Percentiles rank a stretch among this genome's conserved stretches.
Evolutionary conservation across 2,329 filamentous ascomycete genomes (phyloP).

Genomic region (Juglanconis juglandina): DNA sequence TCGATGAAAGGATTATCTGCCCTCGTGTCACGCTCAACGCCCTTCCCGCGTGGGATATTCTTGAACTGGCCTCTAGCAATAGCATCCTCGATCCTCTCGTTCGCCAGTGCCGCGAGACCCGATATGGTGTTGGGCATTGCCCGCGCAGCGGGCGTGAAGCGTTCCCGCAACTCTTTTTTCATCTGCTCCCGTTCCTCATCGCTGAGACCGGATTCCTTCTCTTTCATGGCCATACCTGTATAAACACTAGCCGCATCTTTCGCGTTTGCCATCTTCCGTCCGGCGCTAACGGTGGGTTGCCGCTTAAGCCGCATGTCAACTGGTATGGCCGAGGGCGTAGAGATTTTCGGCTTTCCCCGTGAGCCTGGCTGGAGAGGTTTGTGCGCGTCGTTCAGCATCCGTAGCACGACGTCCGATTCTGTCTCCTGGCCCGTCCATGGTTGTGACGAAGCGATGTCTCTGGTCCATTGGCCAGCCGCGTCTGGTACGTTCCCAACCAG

Average conservation of each 20-base stretch:
- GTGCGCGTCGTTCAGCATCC: slow-evolving; percentile 79
- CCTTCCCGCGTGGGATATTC: slow-evolving; percentile 76
- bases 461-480: slow-evolving; percentile 65
- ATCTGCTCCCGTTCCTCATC: slow-evolving; percentile 71
- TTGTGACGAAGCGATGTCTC: slow-evolving; percentile 62
- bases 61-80: slow-evolving; percentile 87
- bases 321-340: slow-evolving; percentile 34
- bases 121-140: slow-evolving; percentile 72
- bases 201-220: slow-evolving; percentile 53
- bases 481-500: slow-evolving; percentile 36
- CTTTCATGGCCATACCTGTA: slow-evolving; percentile 44
- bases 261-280: slow-evolving; percentile 50
- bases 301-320: slow-evolving; percentile 52
- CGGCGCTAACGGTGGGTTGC: slow-evolving; percentile 36
- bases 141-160: slow-evolving; percentile 71
- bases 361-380: slow-evolving; percentile 60
- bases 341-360: slow-evolving; percentile 43
- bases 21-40: slow-evolving; percentile 75
- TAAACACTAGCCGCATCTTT: slow-evolving; percentile 56
- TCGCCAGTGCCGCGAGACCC: slow-evolving; percentile 78
- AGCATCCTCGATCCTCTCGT: slow-evolving; percentile 86
- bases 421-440: slow-evolving; percentile 79
- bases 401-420: slow-evolving; percentile 70
- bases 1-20: slow-evolving; percentile 87
- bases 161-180: slow-evolving; percentile 71